A percentile compares a stretch with the other conserved stretches of the same genome.
phyloP scores from a whole-genome alignment of 306 rosid genomes.

The Quercus agrifolia region DNA sequence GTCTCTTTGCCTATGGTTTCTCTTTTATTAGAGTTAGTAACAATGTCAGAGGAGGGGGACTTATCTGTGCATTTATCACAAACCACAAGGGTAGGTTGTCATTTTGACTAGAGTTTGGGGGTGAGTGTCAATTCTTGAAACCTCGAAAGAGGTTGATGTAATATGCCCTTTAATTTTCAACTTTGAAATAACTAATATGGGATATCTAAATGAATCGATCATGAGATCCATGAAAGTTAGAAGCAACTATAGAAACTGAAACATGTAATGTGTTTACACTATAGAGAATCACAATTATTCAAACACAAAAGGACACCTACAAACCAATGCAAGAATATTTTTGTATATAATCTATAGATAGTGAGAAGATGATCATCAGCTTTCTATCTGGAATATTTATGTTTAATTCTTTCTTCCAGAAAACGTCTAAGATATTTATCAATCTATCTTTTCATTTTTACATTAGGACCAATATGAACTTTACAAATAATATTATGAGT shows the following conservation, averaged over 20 bases:
- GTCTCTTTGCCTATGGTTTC: too few species aligned
- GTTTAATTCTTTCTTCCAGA: background rate
- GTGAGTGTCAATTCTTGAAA: too few species aligned
- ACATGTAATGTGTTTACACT: background rate
- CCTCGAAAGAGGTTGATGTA: too few species aligned
- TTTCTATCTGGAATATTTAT: background rate
- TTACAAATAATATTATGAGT: background rate
- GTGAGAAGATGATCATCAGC: background rate
- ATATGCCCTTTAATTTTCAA: background rate
- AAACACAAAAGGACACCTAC: background rate
- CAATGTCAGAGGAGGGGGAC: too few species aligned
- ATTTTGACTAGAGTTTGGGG: too few species aligned
- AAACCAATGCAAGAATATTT: background rate
- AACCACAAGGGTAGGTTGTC: too few species aligned
- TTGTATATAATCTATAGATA: background rate
- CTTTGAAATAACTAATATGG: background rate
- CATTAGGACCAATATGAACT: background rate
- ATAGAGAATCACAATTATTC: background rate
- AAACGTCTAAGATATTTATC: background rate
- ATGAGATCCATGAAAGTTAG: background rate
- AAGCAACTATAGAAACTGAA: background rate
- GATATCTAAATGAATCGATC: background rate
- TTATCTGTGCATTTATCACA: too few species aligned
- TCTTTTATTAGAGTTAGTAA: too few species aligned
- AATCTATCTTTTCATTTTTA: background rate